Percentiles rank a stretch among this genome's conserved stretches.
Conservation (phyloP, 2,329 filamentous ascomycete species). For the Pseudogymnoascus sp. region DNA sequence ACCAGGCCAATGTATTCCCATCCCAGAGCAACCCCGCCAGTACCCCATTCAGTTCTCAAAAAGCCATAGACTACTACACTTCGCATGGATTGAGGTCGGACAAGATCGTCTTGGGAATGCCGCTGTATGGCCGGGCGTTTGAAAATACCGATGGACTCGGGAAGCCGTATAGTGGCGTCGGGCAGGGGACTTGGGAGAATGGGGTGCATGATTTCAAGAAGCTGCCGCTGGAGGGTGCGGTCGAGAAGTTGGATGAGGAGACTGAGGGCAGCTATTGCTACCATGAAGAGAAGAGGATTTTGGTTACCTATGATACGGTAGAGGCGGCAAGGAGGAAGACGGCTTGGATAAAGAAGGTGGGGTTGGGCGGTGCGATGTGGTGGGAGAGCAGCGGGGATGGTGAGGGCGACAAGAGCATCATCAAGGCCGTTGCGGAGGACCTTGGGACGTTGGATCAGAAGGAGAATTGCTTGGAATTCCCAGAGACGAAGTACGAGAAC, state of each 20-base stretch:
- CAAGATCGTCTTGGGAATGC: conserved; percentile 88
- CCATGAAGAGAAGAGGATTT: conserved; percentile 50
- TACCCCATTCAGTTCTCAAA: conserved; percentile 72
- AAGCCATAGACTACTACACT: conserved; percentile 66
- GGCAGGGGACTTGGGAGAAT: conserved; percentile 74
- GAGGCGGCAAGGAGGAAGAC: conserved; percentile 63
- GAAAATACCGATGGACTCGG: conserved; percentile 70
- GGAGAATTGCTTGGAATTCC: conserved; percentile 56
- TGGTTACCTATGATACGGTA: conserved; percentile 76
- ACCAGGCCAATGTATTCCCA: conserved; percentile 72
- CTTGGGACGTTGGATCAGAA: conserved; percentile 46
- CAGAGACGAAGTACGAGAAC: conserved; percentile 64
- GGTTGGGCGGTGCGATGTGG: conserved; percentile 91
- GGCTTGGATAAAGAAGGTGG: conserved; percentile 56
- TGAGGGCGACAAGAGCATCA: conserved; percentile 57
- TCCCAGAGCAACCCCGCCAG: conserved; percentile 47
- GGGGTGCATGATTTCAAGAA: conserved; percentile 87
- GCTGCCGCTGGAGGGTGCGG: conserved; percentile 61
- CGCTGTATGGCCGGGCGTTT: conserved; percentile 84
- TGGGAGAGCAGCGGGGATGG: conserved; percentile 86
- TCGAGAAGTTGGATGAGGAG: conserved; percentile 56
- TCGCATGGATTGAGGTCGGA: conserved; percentile 52
- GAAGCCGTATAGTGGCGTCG: conserved; percentile 60
- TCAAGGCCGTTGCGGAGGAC: conserved; percentile 52
- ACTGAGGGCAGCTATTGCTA: conserved; percentile 73